Base-by-base conservation (phyloP, 345 rosid genomes). In the Diplotaxis tenuifolia region DNA sequence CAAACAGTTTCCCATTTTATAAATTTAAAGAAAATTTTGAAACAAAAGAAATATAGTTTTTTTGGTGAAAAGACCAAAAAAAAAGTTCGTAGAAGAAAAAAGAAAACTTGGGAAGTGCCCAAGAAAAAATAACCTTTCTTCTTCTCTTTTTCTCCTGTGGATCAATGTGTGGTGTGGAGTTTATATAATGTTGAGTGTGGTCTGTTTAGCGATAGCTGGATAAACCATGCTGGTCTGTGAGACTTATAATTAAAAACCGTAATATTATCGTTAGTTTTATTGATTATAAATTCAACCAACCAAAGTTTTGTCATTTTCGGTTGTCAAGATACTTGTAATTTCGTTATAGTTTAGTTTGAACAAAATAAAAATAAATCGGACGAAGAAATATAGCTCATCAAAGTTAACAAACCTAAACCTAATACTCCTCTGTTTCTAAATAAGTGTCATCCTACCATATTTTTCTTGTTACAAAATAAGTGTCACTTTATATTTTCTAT, bases 1-100 rank as follows among this genome's bases (percentile, higher is more conserved):
- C 70, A 78, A 60, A 78, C 81, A 78, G 70, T 78, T 78, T 78
- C 81, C 81, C 81, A 78, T 77, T 54, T 52, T 56, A 20, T 19
- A 36, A 50, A 16, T 1, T 9, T 2, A 36, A 21, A 70, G 32
- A 0, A 42, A 45, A 55, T n/a, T 11, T 47, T 9, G 4, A 63
- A 57, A 25, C 3, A 53, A 38, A 42, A 36, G 4, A 54, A 52
- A 62, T 15, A 54, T 25, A 56, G 8, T 50, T 4, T 59, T 16
- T 52, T 56, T 1, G 28, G 16, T 59, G 66, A 70, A 69, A 42
- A 64, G 28, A 20, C 66, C 67, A 70, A 70, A 61, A 57, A 65
- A 65, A 47, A 38, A 4, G 1, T 59, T 52, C 2, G 52, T 42
- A 32, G 29, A 72, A 52, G 77, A 77, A 72, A 72, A 65, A 66